These are phyloP conservation scores for Taiwanofungus camphoratus DNA, from an alignment of 1,284 basidiomycete genomes.

Conservation along the genomic window DNA sequence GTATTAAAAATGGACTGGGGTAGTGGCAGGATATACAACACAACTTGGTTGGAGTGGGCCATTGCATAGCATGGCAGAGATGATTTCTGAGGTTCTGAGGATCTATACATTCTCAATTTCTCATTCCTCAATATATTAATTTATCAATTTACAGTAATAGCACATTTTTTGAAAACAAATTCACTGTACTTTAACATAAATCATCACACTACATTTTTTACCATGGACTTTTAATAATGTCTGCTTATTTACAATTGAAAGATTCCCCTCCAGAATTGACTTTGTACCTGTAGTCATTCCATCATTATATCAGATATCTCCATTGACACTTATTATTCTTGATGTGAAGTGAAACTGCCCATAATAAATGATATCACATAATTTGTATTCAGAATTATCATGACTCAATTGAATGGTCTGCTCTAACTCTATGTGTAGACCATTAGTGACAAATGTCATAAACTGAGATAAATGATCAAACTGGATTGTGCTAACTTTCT, in stretches of 20 bases:
- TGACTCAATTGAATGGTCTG: not conserved
- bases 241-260: not conserved
- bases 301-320: not conserved
- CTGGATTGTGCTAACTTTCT: not conserved
- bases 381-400: not conserved
- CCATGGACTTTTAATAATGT: not conserved
- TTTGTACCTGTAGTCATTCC: not conserved
- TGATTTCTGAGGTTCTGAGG: too few relatives aligned
- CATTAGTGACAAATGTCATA: not conserved
- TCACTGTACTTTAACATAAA: not conserved
- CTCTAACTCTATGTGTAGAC: not conserved
- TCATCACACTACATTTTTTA: not conserved
- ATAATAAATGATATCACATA: not conserved
- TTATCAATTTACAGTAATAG: too few relatives aligned
- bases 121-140: too few relatives aligned
- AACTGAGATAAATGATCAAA: not conserved
- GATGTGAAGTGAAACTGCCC: not conserved
- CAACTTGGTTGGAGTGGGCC: too few relatives aligned
- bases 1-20: too few relatives aligned
- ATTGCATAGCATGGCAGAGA: too few relatives aligned
- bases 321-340: not conserved
- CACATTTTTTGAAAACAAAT: too few relatives aligned
- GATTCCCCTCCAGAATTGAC: not conserved
- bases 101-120: too few relatives aligned
- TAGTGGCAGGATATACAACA: too few relatives aligned